phyloP scores from a whole-genome alignment of 2,329 filamentous ascomycete genomes.

The Pseudogymnoascus sp. region DNA sequence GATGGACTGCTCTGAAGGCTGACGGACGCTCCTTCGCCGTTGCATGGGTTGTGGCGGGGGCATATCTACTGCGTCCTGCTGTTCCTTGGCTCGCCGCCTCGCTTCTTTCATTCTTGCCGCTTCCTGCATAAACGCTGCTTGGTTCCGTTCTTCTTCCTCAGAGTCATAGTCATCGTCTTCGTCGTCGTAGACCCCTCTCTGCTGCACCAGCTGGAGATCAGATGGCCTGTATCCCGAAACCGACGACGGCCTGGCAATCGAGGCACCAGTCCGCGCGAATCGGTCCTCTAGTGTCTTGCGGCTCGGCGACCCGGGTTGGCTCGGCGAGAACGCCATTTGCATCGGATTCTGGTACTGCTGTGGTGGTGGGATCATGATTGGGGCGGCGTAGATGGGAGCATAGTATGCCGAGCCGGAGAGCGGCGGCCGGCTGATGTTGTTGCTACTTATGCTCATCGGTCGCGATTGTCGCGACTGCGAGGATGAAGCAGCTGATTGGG shows the following conservation, averaged over 20 bases:
- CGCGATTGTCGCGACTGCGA: neutral
- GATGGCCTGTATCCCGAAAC: neutral
- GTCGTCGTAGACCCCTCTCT: neutral
- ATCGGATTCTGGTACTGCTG: neutral
- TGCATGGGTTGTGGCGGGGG: neutral
- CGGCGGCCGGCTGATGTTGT: conserved; percentile 16
- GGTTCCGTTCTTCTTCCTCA: conserved; percentile 9
- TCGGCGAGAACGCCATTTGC: neutral
- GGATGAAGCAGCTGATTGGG: neutral
- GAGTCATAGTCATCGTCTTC: neutral
- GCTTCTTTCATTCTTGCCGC: neutral
- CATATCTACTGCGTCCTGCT: neutral
- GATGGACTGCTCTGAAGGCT: neutral
- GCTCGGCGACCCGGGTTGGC: neutral
- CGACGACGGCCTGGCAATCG: neutral
- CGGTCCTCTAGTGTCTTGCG: neutral
- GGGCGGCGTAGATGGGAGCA: conserved; percentile 9
- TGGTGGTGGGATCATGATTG: neutral
- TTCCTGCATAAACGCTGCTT: neutral
- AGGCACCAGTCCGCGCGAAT: neutral
- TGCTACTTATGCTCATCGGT: neutral
- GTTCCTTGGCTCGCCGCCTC: neutral
- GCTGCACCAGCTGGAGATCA: neutral
- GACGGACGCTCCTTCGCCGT: neutral
- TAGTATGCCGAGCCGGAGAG: conserved; percentile 19